phyloP scores from a whole-genome alignment of 768 basidiomycete genomes.

The Trametes cingulata region DNA sequence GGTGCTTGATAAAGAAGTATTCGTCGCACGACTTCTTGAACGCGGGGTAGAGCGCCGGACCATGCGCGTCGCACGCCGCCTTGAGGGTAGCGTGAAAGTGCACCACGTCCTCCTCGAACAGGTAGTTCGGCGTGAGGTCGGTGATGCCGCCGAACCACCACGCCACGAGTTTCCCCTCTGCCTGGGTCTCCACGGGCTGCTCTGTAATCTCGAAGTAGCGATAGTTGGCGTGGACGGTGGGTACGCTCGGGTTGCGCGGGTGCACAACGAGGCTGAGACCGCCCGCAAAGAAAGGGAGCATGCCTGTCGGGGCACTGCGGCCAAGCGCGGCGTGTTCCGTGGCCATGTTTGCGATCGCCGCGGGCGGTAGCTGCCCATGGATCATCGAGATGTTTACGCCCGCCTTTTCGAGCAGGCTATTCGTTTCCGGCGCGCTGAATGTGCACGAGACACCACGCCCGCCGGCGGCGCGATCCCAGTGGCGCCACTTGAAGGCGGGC shows the following conservation, averaged over 20 bases:
- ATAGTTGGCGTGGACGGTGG: slow-evolving; percentile 95
- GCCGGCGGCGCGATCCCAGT: slow-evolving; percentile 67
- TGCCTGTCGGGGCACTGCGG: slow-evolving; percentile 46
- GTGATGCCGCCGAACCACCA: slow-evolving; percentile 99
- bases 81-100: slow-evolving; percentile 87
- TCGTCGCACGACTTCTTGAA: slow-evolving; percentile 98
- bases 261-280: slow-evolving; percentile 94
- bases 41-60: slow-evolving; percentile 62
- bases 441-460: slow-evolving; percentile 88
- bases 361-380: slow-evolving; percentile 82
- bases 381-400: slow-evolving; percentile 95
- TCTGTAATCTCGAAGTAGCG: slow-evolving; percentile 95
- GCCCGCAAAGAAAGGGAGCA: slow-evolving; percentile 89
- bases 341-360: slow-evolving; percentile 93
- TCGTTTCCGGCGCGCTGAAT: slow-evolving; percentile 55
- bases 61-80: slow-evolving; percentile 72
- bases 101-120: slow-evolving; percentile 80
- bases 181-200: slow-evolving; percentile 30
- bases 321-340: slow-evolving; percentile 78
- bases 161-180: slow-evolving; percentile 59
- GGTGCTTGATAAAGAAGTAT: slow-evolving; percentile 92
- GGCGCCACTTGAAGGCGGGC: slow-evolving; percentile 76
- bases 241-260: slow-evolving; percentile 89
- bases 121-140: slow-evolving; percentile 92
- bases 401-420: slow-evolving; percentile 84